These are phyloP conservation scores for Eutrema japonicum DNA, from an alignment of 345 rosid species.

Conservation along the genomic window DNA sequence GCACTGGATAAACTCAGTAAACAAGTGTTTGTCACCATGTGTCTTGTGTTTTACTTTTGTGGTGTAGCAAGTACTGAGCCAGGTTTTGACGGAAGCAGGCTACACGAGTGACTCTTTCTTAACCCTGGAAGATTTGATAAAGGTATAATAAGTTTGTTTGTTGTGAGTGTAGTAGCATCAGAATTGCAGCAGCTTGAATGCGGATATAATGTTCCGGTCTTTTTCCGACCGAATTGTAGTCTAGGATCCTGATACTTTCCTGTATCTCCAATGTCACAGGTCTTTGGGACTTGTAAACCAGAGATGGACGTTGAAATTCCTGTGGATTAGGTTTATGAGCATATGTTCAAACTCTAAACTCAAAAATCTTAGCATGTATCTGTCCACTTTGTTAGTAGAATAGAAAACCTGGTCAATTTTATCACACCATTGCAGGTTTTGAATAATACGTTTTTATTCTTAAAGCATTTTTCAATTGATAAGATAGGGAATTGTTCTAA, in stretches of 20 bases:
- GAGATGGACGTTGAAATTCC: slow-evolving; percentile 86
- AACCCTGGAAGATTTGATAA: slow-evolving; percentile 63
- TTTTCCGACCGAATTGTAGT: neutral
- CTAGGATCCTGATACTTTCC: slow-evolving; percentile 6
- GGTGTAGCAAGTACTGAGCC: slow-evolving; percentile 70
- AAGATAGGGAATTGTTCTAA: neutral
- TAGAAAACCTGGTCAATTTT: slow-evolving; percentile 23
- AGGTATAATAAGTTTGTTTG: slow-evolving; percentile 48
- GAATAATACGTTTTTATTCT: neutral
- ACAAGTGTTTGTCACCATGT: neutral
- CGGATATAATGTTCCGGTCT: neutral
- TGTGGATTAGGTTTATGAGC: slow-evolving; percentile 54
- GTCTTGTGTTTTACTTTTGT: slow-evolving; percentile 33
- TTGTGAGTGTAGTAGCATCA: slow-evolving; percentile 4
- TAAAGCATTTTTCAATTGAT: neutral
- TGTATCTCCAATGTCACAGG: slow-evolving; percentile 44
- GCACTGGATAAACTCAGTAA: neutral
- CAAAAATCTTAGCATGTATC: slow-evolving; percentile 16
- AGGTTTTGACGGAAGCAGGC: slow-evolving; percentile 80
- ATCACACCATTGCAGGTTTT: neutral
- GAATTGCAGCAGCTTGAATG: neutral
- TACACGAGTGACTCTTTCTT: slow-evolving; percentile 61
- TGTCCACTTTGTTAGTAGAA: slow-evolving; percentile 27
- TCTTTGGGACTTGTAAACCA: slow-evolving; percentile 61
- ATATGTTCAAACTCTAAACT: slow-evolving; percentile 2